These are phyloP conservation scores for Monosporascus sp. DNA, from an alignment of 2,329 filamentous ascomycete species.

Conservation along the genomic window DNA sequence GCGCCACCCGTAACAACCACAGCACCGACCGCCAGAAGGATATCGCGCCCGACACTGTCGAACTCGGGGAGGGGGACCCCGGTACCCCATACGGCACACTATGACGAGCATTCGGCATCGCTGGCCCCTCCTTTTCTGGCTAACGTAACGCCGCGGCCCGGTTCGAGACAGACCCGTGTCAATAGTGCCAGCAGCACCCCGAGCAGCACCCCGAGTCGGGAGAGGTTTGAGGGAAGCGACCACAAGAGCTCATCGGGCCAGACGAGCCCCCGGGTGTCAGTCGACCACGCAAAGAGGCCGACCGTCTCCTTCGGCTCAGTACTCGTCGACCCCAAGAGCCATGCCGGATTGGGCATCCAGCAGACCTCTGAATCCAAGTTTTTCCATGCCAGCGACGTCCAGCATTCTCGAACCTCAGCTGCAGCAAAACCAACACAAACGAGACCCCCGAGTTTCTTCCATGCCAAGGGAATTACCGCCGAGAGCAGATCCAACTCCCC, in stretches of 20 bases:
- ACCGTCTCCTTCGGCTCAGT: constrained; percentile 36
- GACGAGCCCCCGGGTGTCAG: constrained; percentile 26
- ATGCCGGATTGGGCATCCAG: constrained; percentile 21
- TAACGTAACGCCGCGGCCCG: constrained; percentile 76
- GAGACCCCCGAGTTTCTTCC: constrained; percentile 47
- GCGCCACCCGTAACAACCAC: constrained; percentile 24
- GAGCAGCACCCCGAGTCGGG: constrained; percentile 49
- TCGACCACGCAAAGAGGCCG: constrained; percentile 22
- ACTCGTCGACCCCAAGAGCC: constrained; percentile 26
- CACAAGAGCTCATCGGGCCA: constrained; percentile 27
- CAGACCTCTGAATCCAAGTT: constrained; percentile 59
- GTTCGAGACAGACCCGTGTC: constrained; percentile 63
- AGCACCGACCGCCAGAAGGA: constrained; percentile 37
- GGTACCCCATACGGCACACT: constrained; percentile 21
- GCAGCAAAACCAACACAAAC: constrained; percentile 25
- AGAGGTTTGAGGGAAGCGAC: constrained; percentile 41
- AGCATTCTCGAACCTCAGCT: constrained; percentile 32
- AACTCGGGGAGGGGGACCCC: constrained; percentile 19
- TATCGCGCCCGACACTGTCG: constrained; percentile 16
- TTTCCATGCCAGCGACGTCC: constrained; percentile 84
- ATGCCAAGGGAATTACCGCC: constrained; percentile 45
- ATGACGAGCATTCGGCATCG: constrained; percentile 51
- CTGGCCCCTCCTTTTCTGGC: constrained; percentile 51
- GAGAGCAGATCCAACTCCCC: constrained; percentile 32
- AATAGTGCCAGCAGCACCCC: constrained; percentile 66